These are phyloP conservation scores for Epichloe uncinata DNA, from an alignment of 2,329 filamentous ascomycete genomes.

Conservation along the genomic window DNA sequence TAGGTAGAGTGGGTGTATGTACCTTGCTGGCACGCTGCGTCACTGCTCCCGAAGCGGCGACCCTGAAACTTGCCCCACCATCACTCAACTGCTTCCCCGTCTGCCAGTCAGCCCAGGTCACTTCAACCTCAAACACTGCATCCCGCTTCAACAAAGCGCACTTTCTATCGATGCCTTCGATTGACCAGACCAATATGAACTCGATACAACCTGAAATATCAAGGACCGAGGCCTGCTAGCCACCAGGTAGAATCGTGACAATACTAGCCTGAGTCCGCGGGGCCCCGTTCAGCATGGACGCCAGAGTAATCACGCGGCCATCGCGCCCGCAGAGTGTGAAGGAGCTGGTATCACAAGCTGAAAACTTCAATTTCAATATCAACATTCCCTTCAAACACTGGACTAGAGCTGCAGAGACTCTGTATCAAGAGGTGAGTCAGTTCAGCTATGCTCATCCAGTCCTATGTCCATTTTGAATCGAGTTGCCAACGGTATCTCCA, in stretches of 20 bases:
- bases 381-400: constrained; percentile 67
- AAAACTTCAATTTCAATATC: constrained; percentile 69
- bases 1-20: no score
- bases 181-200: constrained; percentile 1
- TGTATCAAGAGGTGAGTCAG: constrained; percentile 63
- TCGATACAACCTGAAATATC: not conserved
- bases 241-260: not conserved
- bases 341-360: constrained; percentile 63
- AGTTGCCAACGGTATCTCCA: not conserved
- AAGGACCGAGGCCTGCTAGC: not conserved
- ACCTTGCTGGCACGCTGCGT: not conserved
- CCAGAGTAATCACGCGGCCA: constrained; percentile 18
- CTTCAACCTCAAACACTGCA: not conserved
- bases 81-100: not conserved
- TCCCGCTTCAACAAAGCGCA: not conserved
- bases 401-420: constrained; percentile 64
- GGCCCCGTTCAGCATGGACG: constrained; percentile 14
- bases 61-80: constrained; percentile 1
- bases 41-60: not conserved
- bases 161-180: not conserved
- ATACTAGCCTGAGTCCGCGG: not conserved
- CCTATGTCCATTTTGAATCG: not conserved
- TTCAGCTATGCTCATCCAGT: not conserved
- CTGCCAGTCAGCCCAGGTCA: not conserved
- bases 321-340: constrained; percentile 53